These are phyloP conservation scores for Flammula alnicola DNA, from an alignment of 1,284 basidiomycete species.

Conservation along the genomic window DNA sequence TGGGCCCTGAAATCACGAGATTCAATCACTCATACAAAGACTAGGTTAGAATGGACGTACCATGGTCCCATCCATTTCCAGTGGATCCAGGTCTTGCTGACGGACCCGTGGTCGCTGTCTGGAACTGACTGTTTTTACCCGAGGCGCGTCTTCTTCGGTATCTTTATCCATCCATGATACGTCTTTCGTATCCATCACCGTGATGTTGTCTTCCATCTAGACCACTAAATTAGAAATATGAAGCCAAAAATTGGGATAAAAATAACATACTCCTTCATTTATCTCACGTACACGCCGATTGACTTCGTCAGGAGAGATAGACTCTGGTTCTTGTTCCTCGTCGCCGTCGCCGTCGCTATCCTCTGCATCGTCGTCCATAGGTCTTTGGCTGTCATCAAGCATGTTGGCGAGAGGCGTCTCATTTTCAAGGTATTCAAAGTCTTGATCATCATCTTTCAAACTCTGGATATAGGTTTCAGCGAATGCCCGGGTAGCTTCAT, in stretches of 20 bases:
- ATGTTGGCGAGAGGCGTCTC: conserved; percentile 37
- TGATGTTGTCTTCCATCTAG: too few species aligned
- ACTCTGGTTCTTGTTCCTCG: conserved; percentile 40
- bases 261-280: conserved; percentile 26
- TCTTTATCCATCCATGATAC: conserved; percentile 64
- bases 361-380: conserved; percentile 31
- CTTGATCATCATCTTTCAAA: conserved; percentile 51
- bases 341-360: conserved; percentile 40
- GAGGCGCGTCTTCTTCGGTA: conserved; percentile 31
- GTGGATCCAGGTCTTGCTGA: conserved; percentile 20
- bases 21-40: not conserved
- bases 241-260: conserved; percentile 10
- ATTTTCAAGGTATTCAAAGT: conserved; percentile 51
- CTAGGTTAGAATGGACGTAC: conserved; percentile 12
- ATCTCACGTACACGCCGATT: conserved; percentile 16
- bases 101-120: conserved; percentile 24
- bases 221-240: too few species aligned
- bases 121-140: conserved; percentile 35
- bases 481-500: conserved; percentile 54
- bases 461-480: conserved; percentile 60
- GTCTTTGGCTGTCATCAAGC: conserved; percentile 27
- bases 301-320: conserved; percentile 21
- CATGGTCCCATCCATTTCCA: conserved; percentile 27
- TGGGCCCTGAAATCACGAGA: conserved; percentile 19
- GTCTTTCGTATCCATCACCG: conserved; percentile 48